phyloP scores from a whole-genome alignment of 108 stramenopile genomes.

The Cylindrotheca closterium region DNA sequence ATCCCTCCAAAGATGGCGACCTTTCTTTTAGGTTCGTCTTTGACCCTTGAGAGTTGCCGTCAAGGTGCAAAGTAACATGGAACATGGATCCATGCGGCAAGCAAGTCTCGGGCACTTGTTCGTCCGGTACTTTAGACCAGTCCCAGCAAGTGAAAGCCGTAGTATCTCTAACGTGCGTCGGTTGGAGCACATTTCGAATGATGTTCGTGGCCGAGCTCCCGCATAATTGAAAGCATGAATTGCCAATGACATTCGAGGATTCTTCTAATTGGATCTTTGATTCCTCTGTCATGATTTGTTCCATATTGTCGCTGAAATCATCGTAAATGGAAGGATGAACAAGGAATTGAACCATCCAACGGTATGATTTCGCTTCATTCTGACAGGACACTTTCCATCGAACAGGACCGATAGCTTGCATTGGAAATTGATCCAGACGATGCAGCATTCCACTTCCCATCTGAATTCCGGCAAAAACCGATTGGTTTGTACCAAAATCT shows the following conservation, averaged over 20 bases:
- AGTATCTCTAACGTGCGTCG: background rate
- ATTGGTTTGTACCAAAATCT: conserved; percentile 2
- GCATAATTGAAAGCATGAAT: conserved; percentile 20
- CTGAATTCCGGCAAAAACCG: background rate
- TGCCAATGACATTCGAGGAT: no score
- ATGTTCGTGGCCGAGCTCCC: conserved; percentile 5
- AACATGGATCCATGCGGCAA: background rate
- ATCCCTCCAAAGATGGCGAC: background rate
- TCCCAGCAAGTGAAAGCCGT: background rate
- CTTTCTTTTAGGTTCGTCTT: no score
- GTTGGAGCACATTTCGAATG: background rate
- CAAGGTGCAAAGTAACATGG: background rate
- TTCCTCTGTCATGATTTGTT: no score
- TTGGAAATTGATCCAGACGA: conserved; percentile 36
- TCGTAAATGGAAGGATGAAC: conserved; percentile 26
- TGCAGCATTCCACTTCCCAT: conserved; percentile 30
- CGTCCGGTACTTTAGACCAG: background rate
- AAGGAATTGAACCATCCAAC: conserved; percentile 8
- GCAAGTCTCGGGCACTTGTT: background rate
- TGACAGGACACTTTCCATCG: conserved; percentile 12
- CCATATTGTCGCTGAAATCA: background rate
- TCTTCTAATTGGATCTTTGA: no score
- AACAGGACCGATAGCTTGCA: conserved; percentile 39
- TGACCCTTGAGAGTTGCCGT: background rate
- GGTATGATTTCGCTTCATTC: background rate